Percentiles rank a stretch among this genome's conserved stretches.
phyloP scores from a whole-genome alignment of 495 filamentous ascomycete genomes.

The Aspergillus taichungensis region DNA sequence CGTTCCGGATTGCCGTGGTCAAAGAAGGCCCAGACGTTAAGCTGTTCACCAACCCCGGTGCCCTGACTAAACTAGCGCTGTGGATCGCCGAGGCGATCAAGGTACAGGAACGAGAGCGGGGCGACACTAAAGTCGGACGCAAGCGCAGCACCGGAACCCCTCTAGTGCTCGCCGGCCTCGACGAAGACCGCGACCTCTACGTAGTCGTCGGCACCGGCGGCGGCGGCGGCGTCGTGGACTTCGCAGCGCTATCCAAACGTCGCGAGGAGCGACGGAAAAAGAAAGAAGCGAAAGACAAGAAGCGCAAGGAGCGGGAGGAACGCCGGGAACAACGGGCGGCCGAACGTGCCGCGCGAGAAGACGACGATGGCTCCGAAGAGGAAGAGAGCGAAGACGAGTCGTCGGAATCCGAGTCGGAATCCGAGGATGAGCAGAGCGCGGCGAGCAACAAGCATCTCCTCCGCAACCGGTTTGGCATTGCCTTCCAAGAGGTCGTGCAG shows the following conservation, averaged over 20 bases:
- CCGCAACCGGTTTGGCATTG: slow-evolving; percentile 82
- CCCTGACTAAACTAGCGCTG: slow-evolving; percentile 81
- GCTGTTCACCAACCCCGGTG: slow-evolving; percentile 84
- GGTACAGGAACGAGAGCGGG: slow-evolving; percentile 75
- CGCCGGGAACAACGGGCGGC: slow-evolving; percentile 40
- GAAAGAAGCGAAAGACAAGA: slow-evolving; percentile 49
- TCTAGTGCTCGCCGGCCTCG: slow-evolving; percentile 79
- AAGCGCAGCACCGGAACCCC: slow-evolving; percentile 55
- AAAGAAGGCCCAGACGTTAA: slow-evolving; percentile 87
- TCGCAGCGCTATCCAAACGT: slow-evolving; percentile 52
- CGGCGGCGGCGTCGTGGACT: slow-evolving; percentile 53
- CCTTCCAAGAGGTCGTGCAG: slow-evolving; percentile 89
- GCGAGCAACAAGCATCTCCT: slow-evolving; percentile 53
- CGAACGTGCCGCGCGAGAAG: slow-evolving; percentile 36
- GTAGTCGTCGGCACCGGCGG: slow-evolving; percentile 85
- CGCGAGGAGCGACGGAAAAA: slow-evolving; percentile 54
- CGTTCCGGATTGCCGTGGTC: slow-evolving; percentile 92
- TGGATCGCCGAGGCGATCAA: slow-evolving; percentile 92
- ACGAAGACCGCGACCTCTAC: slow-evolving; percentile 82
- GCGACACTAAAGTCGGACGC: slow-evolving; percentile 58
- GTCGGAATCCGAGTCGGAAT: slow-evolving; percentile 49
- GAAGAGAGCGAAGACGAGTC: slow-evolving; percentile 43
- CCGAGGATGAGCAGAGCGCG: slow-evolving; percentile 51
- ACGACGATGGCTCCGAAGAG: slow-evolving; percentile 54
- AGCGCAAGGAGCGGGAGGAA: slow-evolving; percentile 54